phyloP scores from a whole-genome alignment of 1,139 yeast genomes.

The Sugiyamaella neomexicana region DNA sequence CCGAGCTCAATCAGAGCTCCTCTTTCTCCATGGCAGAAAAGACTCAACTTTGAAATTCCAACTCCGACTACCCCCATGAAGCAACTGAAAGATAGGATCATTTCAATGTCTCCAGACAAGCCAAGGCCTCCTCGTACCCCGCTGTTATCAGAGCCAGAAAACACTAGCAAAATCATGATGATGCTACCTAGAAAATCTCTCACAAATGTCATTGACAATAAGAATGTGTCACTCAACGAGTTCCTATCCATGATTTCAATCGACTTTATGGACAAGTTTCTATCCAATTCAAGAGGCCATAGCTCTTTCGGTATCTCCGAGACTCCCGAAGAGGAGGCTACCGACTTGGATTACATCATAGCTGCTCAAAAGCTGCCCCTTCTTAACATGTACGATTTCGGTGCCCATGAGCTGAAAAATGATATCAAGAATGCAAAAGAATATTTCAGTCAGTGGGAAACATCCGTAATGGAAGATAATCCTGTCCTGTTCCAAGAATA shows the following conservation, averaged over 20 bases:
- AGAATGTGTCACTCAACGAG: conserved; percentile 32
- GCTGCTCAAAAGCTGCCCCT: conserved; percentile 36
- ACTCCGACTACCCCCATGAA: conserved; percentile 3
- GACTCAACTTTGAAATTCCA: not conserved
- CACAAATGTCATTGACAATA: conserved; percentile 1
- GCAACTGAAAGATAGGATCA: conserved; percentile 6
- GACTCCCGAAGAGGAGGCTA: conserved; percentile 27
- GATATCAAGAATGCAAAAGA: conserved; percentile 49
- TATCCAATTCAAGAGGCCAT: conserved; percentile 34
- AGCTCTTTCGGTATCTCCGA: conserved; percentile 32
- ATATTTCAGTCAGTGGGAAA: conserved; percentile 48
- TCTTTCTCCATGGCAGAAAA: conserved; percentile 4
- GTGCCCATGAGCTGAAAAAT: conserved; percentile 53
- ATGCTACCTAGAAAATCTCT: not conserved
- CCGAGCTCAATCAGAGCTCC: not conserved
- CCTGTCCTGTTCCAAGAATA: conserved; percentile 54
- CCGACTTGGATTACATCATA: conserved; percentile 31
- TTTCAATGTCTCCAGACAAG: conserved; percentile 22
- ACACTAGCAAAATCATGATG: not conserved
- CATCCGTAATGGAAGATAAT: conserved; percentile 48
- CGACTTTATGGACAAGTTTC: conserved; percentile 39
- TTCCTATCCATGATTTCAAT: conserved; percentile 37
- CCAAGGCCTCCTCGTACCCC: conserved; percentile 2
- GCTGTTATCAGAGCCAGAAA: not conserved
- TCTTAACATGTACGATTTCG: conserved; percentile 39